phyloP scores from a whole-genome alignment of 352 stramenopile species.

The Thraustochytrium sp. region DNA sequence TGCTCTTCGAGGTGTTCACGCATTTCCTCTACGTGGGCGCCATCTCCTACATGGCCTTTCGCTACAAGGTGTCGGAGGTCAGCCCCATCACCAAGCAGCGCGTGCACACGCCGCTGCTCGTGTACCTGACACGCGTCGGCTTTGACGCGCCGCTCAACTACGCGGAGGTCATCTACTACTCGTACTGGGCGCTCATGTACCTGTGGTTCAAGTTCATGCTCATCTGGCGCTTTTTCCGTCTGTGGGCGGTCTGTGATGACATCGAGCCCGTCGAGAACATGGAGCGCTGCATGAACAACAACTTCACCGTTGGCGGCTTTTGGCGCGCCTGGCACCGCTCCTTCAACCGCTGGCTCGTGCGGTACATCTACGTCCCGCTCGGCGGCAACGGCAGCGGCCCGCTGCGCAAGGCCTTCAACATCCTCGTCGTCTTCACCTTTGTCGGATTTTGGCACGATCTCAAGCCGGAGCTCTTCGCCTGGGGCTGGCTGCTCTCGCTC shows the following conservation, averaged over 20 bases:
- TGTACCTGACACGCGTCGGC: not conserved
- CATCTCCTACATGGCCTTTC: conserved; percentile 51
- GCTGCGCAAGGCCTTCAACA: conserved; percentile 35
- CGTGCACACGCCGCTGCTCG: not conserved
- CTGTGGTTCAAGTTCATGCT: conserved; percentile 65
- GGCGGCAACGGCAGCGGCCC: conserved; percentile 46
- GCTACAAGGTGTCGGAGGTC: conserved; percentile 50
- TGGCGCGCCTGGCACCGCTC: conserved; percentile 57
- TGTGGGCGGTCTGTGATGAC: conserved; percentile 58
- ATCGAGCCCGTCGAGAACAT: conserved; percentile 61
- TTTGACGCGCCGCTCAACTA: not conserved
- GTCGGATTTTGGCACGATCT: conserved; percentile 63
- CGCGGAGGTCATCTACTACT: conserved; percentile 35
- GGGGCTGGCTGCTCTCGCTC: conserved; percentile 56
- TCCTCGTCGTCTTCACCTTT: conserved; percentile 58
- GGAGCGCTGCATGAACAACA: conserved; percentile 60
- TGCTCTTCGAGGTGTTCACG: conserved; percentile 53
- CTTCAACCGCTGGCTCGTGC: conserved; percentile 62
- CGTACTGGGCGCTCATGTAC: conserved; percentile 43
- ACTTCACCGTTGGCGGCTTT: conserved; percentile 59
- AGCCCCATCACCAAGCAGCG: no score
- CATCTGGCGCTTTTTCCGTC: conserved; percentile 59
- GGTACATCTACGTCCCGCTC: conserved; percentile 62
- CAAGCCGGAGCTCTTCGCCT: conserved; percentile 55
- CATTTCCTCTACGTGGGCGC: conserved; percentile 52